A percentile compares a stretch with the other conserved stretches of the same genome.
These are phyloP conservation scores for Cutaneotrichosporon sp. DNA, from an alignment of 1,284 basidiomycete genomes.

Conservation along the genomic window DNA sequence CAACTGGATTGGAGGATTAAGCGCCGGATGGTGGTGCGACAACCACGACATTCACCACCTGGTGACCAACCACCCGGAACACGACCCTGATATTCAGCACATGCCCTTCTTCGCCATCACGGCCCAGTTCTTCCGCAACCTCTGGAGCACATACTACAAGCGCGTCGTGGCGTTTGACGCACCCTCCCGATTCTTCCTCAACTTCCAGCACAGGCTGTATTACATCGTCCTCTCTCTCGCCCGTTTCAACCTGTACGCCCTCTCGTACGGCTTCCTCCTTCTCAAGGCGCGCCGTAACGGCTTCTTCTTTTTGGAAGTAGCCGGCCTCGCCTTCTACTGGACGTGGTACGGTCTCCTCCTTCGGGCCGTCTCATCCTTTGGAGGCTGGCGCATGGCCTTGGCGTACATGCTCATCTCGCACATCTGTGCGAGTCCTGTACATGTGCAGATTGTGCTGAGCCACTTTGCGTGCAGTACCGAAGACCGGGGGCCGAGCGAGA, in stretches of 20 bases:
- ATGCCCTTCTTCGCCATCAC: slow-evolving; percentile 96
- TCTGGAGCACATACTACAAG: slow-evolving; percentile 96
- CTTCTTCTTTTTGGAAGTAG: slow-evolving; percentile 55
- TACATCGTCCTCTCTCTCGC: slow-evolving; percentile 89
- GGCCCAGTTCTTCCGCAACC: slow-evolving; percentile 73
- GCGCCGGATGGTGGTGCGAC: slow-evolving; percentile 96
- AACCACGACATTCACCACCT: slow-evolving; percentile 98
- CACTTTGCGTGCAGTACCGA: slow-evolving; percentile 95
- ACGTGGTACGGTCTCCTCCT: slow-evolving; percentile 57
- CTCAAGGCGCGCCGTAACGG: slow-evolving; percentile 50
- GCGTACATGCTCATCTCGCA: slow-evolving; percentile 58
- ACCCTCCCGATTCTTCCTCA: slow-evolving; percentile 66
- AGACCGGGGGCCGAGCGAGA: slow-evolving; percentile 86
- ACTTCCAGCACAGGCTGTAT: slow-evolving; percentile 87
- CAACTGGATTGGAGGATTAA: slow-evolving; percentile 86
- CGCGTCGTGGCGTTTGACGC: slow-evolving; percentile 78
- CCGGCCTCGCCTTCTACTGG: slow-evolving; percentile 58
- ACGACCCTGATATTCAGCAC: slow-evolving; percentile 86
- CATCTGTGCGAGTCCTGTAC: slow-evolving; percentile 58
- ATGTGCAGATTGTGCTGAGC: slow-evolving; percentile 82
- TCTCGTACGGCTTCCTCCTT: slow-evolving; percentile 77
- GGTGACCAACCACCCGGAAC: slow-evolving; percentile 94
- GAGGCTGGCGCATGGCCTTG: slow-evolving; percentile 50
- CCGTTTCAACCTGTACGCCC: slow-evolving; percentile 91
- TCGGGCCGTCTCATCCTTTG: slow-evolving; percentile 41